These are phyloP conservation scores for Apiospora phragmitis DNA, from an alignment of 2,329 filamentous ascomycete species.

Conservation along the genomic window DNA sequence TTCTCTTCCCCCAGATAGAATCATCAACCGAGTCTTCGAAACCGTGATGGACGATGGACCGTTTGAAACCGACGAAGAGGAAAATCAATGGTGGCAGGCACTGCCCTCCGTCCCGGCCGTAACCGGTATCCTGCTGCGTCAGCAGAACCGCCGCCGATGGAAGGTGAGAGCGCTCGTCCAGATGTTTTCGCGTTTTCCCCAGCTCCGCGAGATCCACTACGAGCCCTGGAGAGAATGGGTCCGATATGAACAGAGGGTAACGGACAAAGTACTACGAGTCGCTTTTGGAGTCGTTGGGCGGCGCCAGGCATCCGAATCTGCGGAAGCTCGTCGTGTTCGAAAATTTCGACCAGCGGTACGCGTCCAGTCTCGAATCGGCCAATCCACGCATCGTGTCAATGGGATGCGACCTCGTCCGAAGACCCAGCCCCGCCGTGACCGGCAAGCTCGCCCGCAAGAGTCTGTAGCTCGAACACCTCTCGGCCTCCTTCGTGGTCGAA, in stretches of 20 bases:
- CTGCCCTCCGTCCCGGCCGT: slow-evolving; percentile 30
- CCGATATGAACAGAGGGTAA: not conserved
- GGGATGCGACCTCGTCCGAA: not conserved
- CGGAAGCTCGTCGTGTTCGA: not conserved
- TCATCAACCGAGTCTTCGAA: slow-evolving; percentile 19
- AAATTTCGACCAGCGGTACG: not conserved
- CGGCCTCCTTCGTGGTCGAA: not conserved
- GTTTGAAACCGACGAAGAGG: slow-evolving; percentile 22
- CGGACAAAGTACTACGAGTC: not conserved
- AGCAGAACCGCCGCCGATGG: slow-evolving; percentile 34
- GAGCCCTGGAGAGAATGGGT: slow-evolving; percentile 34
- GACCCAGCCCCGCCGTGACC: not conserved
- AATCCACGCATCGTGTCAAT: not conserved
- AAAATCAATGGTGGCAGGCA: slow-evolving; percentile 27
- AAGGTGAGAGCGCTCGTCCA: slow-evolving; percentile 27
- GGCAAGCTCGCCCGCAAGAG: not conserved
- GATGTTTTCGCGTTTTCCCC: slow-evolving; percentile 31
- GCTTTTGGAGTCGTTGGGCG: not conserved
- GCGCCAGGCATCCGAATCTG: not conserved
- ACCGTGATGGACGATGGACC: slow-evolving; percentile 21
- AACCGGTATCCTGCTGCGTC: slow-evolving; percentile 31
- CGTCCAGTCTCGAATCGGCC: not conserved
- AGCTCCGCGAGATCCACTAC: slow-evolving; percentile 32
- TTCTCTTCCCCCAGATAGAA: not conserved
- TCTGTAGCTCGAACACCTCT: not conserved